Base-by-base conservation (phyloP, 768 basidiomycete species). In the Auricularia sp. region DNA sequence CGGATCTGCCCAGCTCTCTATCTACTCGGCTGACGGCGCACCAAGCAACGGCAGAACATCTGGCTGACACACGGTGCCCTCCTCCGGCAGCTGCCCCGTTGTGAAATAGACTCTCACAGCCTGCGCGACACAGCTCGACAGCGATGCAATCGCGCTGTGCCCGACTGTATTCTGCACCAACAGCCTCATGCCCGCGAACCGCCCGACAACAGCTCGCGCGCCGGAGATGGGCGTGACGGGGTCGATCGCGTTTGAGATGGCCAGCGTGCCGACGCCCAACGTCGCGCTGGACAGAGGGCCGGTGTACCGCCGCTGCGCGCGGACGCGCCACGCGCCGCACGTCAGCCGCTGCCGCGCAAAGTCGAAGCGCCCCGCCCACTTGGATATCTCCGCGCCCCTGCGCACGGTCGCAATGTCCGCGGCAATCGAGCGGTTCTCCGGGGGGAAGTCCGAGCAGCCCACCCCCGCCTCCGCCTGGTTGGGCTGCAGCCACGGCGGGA, bases 61-160 rank as follows among this genome's bases (percentile, higher is more conserved):
- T 16, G 61, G 24, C 14, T 61, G 58, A 24, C 64, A 65, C 7
- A 62, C 29, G 7, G 64, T 65, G 21, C 64, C 64, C 35, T 61
- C 39, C 36, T 14, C 42, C 11, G 64, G 64, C 10, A 65, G 36
- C 11, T 24, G n/a, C 16, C 64, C 64, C 1, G 36, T 61, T 0
- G 18, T 37, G 24, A 65, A 62, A 14, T 61, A 65, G 16, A 11
- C 59, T 34, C 24, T 56, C 37, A 44, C 59, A 42, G 54, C 61
- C n/a, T 35, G 24, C 1, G 59, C 42, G 59, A 62, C 58, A 6
- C 59, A 61, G 62, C 47, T 61, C 54, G 47, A 18, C 33, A 33
- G 39, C 34, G 5, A 35, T 35, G 33, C 21, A 36, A 34, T 18
- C 21, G 47, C 47, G 16, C 16, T 59, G 16, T 59, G 56, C 18